Evolutionary conservation across 1,284 basidiomycete species (phyloP).

Genomic region (Leccinum fallax): DNA sequence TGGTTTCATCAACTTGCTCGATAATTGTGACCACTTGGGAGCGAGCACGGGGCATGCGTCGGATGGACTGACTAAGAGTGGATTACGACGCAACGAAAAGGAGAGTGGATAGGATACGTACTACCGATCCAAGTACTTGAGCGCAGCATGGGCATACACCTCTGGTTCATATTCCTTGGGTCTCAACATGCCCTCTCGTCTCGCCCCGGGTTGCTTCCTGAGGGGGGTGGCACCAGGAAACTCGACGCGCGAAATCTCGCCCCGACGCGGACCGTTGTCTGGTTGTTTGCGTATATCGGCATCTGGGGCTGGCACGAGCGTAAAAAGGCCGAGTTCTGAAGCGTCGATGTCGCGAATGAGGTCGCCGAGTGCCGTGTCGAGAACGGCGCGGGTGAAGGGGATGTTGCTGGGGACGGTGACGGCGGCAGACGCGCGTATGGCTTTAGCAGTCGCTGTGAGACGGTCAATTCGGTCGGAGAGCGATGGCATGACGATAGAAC

Average conservation of each 20-base stretch:
- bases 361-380: slow-evolving; percentile 62
- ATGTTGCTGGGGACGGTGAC: slow-evolving; percentile 31
- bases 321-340: slow-evolving; percentile 75
- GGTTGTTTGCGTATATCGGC: slow-evolving; percentile 38
- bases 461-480: slow-evolving; percentile 48
- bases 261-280: slow-evolving; percentile 31
- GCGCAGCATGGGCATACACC: slow-evolving; percentile 69
- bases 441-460: slow-evolving; percentile 38
- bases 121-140: slow-evolving; percentile 76
- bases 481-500: slow-evolving; percentile 38
- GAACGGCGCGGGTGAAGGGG: slow-evolving; percentile 62
- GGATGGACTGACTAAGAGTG: slow-evolving; percentile 54
- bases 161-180: slow-evolving; percentile 63
- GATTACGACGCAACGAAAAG: slow-evolving; percentile 1
- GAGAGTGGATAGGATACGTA: slow-evolving; percentile 39
- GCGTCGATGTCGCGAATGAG: slow-evolving; percentile 77
- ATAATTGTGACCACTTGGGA: slow-evolving; percentile 58
- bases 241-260: slow-evolving; percentile 60
- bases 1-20: slow-evolving; percentile 51
- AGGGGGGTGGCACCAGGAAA: slow-evolving; percentile 73
- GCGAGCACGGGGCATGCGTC: slow-evolving; percentile 71
- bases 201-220: slow-evolving; percentile 43
- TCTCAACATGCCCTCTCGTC: slow-evolving; percentile 43
- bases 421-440: slow-evolving; percentile 38
- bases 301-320: slow-evolving; percentile 43